These are phyloP conservation scores for Acorus calamus DNA, from an alignment of 106 monocot species.

Conservation along the genomic window DNA sequence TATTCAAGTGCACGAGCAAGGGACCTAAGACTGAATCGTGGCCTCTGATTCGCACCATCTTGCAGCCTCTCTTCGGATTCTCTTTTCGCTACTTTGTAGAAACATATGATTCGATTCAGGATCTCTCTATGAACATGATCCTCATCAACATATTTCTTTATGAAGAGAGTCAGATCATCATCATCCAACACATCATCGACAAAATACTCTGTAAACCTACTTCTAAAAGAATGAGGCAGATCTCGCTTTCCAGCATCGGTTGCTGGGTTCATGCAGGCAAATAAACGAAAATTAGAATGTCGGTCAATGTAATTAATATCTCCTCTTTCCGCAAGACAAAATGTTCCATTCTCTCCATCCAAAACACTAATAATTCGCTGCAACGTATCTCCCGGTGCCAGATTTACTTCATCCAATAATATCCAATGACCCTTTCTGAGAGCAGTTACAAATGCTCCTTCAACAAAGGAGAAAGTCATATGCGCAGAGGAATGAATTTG, in stretches of 20 bases:
- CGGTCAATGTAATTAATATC: conserved; percentile 69
- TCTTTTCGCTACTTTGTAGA: conserved; percentile 74
- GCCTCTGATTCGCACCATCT: conserved; percentile 93
- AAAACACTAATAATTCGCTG: conserved; percentile 80
- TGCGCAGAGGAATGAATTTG: conserved; percentile 43
- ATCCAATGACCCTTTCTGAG: conserved; percentile 84
- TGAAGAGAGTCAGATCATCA: conserved; percentile 73
- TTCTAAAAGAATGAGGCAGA: conserved; percentile 62
- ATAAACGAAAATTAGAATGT: conserved; percentile 65
- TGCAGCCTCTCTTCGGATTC: conserved; percentile 74
- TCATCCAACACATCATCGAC: conserved; percentile 91
- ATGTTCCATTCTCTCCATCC: conserved; percentile 65
- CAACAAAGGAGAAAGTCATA: conserved; percentile 82
- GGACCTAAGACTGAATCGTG: conserved; percentile 91
- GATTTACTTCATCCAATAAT: conserved; percentile 95
- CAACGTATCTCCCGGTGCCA: conserved; percentile 81
- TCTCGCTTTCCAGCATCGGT: conserved; percentile 95
- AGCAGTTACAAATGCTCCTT: conserved; percentile 91
- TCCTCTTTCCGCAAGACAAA: conserved; percentile 88
- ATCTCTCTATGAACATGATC: conserved; percentile 11
- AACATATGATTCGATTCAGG: conserved; percentile 34
- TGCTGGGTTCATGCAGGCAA: conserved; percentile 99
- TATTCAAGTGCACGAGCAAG: conserved; percentile 87
- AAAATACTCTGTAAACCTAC: conserved; percentile 85
- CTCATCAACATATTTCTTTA: conserved; percentile 53